Evolutionary conservation across 768 basidiomycete genomes (phyloP).

Genomic region (Sistotremastrum suecicum): DNA sequence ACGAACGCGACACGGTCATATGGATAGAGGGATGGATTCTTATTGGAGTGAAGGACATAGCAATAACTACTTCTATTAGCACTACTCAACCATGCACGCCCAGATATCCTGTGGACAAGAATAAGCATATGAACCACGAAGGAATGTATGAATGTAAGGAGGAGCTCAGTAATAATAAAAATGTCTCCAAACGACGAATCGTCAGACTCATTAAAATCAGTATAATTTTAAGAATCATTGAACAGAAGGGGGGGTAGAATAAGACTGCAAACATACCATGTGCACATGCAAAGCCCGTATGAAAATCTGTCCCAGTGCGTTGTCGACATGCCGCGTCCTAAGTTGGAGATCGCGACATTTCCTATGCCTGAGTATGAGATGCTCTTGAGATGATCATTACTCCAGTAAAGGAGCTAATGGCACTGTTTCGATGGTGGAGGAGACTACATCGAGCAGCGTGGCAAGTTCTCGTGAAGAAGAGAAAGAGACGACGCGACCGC

Average conservation of each 20-base stretch:
- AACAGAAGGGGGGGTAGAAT: constrained; percentile 6
- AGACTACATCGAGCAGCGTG: constrained; percentile 30
- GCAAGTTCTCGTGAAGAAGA: constrained; percentile 24
- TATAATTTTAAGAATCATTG: constrained; percentile 30
- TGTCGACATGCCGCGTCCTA: constrained; percentile 34
- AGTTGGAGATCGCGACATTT: constrained; percentile 28
- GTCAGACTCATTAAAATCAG: constrained; percentile 37
- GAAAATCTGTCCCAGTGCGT: constrained; percentile 24
- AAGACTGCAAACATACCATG: constrained; percentile 5
- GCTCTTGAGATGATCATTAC: constrained; percentile 26
- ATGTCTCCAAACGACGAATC: constrained; percentile 23
- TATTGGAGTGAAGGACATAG: too few relatives aligned
- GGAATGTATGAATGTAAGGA: background rate
- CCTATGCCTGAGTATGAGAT: constrained; percentile 27
- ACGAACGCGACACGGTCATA: too few relatives aligned
- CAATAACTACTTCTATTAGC: too few relatives aligned
- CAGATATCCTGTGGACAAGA: too few relatives aligned
- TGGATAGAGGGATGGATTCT: too few relatives aligned
- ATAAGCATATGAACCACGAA: too few relatives aligned
- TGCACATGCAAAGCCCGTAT: background rate
- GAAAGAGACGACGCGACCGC: background rate
- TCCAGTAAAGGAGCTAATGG: constrained; percentile 23
- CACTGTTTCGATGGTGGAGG: constrained; percentile 32
- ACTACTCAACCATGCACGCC: too few relatives aligned
- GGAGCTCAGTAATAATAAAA: constrained; percentile 23